Evolutionary conservation across 2,329 filamentous ascomycete species (phyloP), one percentile per base, ranked within the genome.

Genomic region (Xylaria sp.): DNA sequence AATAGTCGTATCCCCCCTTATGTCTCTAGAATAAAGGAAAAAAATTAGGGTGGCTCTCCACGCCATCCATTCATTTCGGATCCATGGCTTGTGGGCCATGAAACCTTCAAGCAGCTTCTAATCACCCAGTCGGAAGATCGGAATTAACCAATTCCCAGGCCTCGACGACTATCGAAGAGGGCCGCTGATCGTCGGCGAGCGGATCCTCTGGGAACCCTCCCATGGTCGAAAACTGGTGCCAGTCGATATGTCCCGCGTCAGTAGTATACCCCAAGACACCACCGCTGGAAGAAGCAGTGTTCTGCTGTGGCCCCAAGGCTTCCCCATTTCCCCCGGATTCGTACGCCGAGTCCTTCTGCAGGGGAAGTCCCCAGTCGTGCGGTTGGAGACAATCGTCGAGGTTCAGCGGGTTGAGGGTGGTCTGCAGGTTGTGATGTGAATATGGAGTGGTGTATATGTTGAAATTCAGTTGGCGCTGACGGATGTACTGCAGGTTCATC

Each of bases 331-430:
- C 49, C n/a, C 19, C 23, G 17, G 60, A 62, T 15, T 2, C 47
- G 25, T 62, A 62, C 1, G 46, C 60, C n/a, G 60, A 62, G 25
- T 62, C 60, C 2, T 14, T 2, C 9, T 25, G 9, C 7, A 58
- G 45, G 2, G 3, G 14, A 4, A 42, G 1, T 4, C 1, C 14
- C 47, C 47, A 58, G 15, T 53, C 5, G 1, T 9, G 5, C 21
- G 15, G 47, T 4, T 9, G 53, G 2, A 9, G 21, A 0, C 2
- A 1, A 12, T 57, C 59, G 15, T 61, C 59, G n/a, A 61, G 59
- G 3, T 4, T 6, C 11, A 61, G 47, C 3, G 28, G 59, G 31
- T 61, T 2, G 14, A 33, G 46, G 5, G 25, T 35, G 33, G 33
- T 7, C 15, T 51, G 37, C 33, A 31, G 37, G 19, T 19, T 15